Percentiles rank a stretch among this genome's conserved stretches.
Evolutionary conservation across 1,139 yeast genomes (phyloP).

Genomic region (Lodderomyces metapsilosis): DNA sequence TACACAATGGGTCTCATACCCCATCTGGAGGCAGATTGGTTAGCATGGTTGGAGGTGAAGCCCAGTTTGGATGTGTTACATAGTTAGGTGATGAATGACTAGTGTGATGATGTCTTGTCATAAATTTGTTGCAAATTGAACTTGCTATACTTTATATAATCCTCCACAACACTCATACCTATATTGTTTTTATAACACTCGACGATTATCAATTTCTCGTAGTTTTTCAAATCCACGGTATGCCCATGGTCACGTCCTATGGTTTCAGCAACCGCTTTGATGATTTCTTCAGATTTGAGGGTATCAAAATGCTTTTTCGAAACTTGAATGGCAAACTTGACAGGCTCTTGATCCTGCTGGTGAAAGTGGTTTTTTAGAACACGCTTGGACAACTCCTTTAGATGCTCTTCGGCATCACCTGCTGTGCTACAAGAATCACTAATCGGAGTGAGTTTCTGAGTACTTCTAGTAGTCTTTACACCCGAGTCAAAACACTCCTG

Average conservation of each 20-base stretch:
- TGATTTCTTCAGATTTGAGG: constrained; percentile 66
- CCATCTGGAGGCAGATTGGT: constrained; percentile 85
- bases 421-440: constrained; percentile 73
- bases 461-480: constrained; percentile 61
- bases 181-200: constrained; percentile 85
- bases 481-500: constrained; percentile 52
- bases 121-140: constrained; percentile 65
- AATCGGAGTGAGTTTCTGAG: constrained; percentile 81
- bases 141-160: constrained; percentile 54
- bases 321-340: constrained; percentile 80
- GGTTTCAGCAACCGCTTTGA: constrained; percentile 64
- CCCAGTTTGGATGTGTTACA: neutral
- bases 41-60: constrained; percentile 66
- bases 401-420: constrained; percentile 47
- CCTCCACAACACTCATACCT: constrained; percentile 77
- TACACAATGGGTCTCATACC: constrained; percentile 91
- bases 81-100: neutral
- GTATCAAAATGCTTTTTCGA: constrained; percentile 76
- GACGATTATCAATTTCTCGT: constrained; percentile 74
- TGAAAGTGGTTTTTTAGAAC: constrained; percentile 74
- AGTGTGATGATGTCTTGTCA: constrained; percentile 30
- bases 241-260: constrained; percentile 75
- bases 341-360: constrained; percentile 45
- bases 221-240: constrained; percentile 75
- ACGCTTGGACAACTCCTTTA: constrained; percentile 52